Base-by-base conservation (phyloP, 176 grass and related monocot species). In the Eleusine coracana region DNA sequence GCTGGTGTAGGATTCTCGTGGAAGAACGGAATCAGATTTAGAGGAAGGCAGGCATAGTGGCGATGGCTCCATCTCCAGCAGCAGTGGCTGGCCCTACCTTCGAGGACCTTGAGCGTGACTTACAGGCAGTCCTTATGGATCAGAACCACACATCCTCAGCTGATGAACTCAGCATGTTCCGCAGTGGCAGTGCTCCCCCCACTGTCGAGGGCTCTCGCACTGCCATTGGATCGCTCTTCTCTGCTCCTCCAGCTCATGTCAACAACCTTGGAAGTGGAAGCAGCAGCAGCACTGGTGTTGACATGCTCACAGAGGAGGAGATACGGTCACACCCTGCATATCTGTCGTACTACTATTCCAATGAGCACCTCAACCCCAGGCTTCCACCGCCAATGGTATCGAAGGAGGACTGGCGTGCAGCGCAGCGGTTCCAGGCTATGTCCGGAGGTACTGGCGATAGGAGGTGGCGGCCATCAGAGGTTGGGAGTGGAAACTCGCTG, bases 351-450 rank as follows among this genome's bases (percentile, higher is more conserved):
- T 98, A 98, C 85, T 98, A 93, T 65, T 93, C 89, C 10, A 93
- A 98, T 49, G 96, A 95, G 84, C 89, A 91, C 79, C 71, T 93
- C 74, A 98, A 98, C 75, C 96, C 96, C 31, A 91, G 96, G 88
- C 81, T 95, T 77, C 96, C 95, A 0, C 90, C 85, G 27, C 96
- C 96, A 5, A 78, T 90, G 40, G 82, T 94, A 64, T 94, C 92
- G 0, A 94, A 87, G 87, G 95, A 97, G 90, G 92, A 97, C 72
- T 97, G 95, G 95, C 88, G 95, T 65, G 78, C 74, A 0, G 63
- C 88, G 9, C 92, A 97, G 78, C 79, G 95, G 23, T 91, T 92
- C 63, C 95, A 90, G 74, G 28, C 72, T 12, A 79, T 27, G 2
- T 91, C 82, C 3, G 95, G 90, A 66, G 90, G 92, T 25, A 84